Conservation (phyloP, 768 basidiomycete species). For the Agrocybe praecox region DNA sequence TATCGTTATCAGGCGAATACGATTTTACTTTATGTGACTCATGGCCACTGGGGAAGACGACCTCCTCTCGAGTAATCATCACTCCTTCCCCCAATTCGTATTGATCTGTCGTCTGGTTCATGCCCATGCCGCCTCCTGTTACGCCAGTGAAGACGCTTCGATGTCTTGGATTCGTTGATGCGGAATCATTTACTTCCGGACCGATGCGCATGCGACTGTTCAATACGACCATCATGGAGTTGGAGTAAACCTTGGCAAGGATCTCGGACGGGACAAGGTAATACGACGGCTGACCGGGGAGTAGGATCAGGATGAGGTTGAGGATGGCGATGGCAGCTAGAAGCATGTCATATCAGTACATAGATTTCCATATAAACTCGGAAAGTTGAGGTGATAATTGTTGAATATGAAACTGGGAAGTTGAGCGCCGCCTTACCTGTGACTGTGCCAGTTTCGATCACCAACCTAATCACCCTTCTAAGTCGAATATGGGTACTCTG, state of each 20-base stretch:
- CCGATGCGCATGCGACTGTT: neutral
- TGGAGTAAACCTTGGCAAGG: neutral
- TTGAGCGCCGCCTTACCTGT: conserved; percentile 1
- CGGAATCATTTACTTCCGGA: neutral
- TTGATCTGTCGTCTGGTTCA: no score
- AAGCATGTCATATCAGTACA: neutral
- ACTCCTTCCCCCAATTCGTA: neutral
- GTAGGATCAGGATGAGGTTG: neutral
- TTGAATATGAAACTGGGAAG: neutral
- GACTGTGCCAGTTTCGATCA: conserved; percentile 9
- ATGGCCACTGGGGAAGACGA: neutral
- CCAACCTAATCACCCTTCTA: conserved; percentile 1
- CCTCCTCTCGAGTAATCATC: neutral
- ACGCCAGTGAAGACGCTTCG: no score
- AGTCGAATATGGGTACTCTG: conserved; percentile 2
- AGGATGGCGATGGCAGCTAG: neutral
- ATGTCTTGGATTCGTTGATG: no score
- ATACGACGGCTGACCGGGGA: neutral
- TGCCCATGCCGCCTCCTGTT: no score
- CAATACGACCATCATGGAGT: conserved; percentile 1
- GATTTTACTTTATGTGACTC: no score
- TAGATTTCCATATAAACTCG: neutral
- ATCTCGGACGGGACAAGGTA: neutral
- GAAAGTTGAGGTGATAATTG: neutral
- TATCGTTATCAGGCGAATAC: no score